These are phyloP conservation scores for Suhomyces kilbournensis DNA, from an alignment of 805 yeast species.

Conservation along the genomic window DNA sequence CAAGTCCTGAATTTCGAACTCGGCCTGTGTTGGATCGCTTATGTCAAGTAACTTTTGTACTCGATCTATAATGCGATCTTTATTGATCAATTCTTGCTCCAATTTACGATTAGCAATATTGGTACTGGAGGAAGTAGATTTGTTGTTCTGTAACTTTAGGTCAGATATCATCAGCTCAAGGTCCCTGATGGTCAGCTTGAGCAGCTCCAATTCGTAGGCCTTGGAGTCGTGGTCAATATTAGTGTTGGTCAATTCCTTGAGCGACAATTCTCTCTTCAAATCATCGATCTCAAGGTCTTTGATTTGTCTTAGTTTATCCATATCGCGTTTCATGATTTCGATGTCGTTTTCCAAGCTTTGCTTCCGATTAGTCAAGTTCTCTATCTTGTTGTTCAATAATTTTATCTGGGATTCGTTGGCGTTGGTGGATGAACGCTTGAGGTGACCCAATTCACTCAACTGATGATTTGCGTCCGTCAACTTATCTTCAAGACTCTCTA, in stretches of 20 bases:
- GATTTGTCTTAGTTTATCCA: slow-evolving; percentile 8
- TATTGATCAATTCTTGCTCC: slow-evolving; percentile 1
- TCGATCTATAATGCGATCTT: slow-evolving; percentile 2
- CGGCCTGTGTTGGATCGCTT: slow-evolving; percentile 3
- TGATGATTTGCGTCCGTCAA: slow-evolving; percentile 5
- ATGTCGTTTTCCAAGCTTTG: slow-evolving; percentile 14
- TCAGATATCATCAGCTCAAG: slow-evolving; percentile 4
- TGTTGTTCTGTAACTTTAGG: slow-evolving; percentile 4
- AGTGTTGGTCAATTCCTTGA: not conserved
- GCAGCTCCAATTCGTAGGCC: not conserved
- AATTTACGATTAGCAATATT: slow-evolving; percentile 6
- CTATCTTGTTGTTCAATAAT: slow-evolving; percentile 18
- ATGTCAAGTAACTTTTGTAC: slow-evolving; percentile 6
- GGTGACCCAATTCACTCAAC: slow-evolving; percentile 7
- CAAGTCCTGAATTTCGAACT: slow-evolving; percentile 9
- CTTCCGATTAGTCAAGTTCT: slow-evolving; percentile 14
- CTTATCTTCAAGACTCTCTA: slow-evolving; percentile 9
- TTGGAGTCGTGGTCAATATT: not conserved
- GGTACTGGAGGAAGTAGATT: not conserved
- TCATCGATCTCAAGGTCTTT: slow-evolving; percentile 6
- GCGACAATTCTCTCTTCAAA: not conserved
- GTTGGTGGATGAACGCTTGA: slow-evolving; percentile 13
- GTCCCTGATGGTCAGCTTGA: slow-evolving; percentile 1
- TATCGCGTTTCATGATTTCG: slow-evolving; percentile 16
- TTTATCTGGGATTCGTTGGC: slow-evolving; percentile 24